phyloP scores from a whole-genome alignment of 1,139 yeast genomes.

The Zygosaccharomyces sapae region DNA sequence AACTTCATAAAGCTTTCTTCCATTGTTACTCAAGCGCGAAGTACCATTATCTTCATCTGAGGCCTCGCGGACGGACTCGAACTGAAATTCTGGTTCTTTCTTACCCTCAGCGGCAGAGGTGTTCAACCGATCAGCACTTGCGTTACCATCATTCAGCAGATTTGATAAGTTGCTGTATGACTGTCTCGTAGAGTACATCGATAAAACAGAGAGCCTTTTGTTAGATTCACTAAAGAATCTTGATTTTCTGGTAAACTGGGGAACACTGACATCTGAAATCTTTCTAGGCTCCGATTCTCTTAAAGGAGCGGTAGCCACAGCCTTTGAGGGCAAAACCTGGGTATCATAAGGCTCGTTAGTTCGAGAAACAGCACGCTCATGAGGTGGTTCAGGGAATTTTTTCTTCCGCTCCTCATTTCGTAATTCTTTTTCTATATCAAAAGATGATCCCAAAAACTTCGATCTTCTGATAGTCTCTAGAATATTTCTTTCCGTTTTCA shows the following conservation, averaged over 20 bases:
- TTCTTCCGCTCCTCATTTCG: slow-evolving; percentile 32
- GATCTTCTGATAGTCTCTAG: slow-evolving; percentile 42
- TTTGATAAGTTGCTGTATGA: slow-evolving; percentile 61
- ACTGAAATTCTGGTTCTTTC: slow-evolving; percentile 30
- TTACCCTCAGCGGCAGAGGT: slow-evolving; percentile 21
- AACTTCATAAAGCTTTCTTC: slow-evolving; percentile 31
- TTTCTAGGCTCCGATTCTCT: slow-evolving; percentile 39
- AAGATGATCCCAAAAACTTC: slow-evolving; percentile 42
- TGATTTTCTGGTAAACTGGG: slow-evolving; percentile 66
- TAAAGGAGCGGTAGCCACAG: slow-evolving; percentile 25
- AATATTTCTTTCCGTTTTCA: slow-evolving; percentile 29
- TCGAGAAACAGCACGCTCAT: slow-evolving; percentile 17
- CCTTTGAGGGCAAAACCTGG: slow-evolving; percentile 26
- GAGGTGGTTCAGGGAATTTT: slow-evolving; percentile 12
- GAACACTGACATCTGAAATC: slow-evolving; percentile 60
- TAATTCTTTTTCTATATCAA: slow-evolving; percentile 45
- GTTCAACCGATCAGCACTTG: slow-evolving; percentile 10
- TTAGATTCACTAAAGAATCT: slow-evolving; percentile 57
- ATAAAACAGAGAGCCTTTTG: slow-evolving; percentile 64
- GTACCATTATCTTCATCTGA: slow-evolving; percentile 39
- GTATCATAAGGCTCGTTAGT: slow-evolving; percentile 19
- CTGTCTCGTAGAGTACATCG: slow-evolving; percentile 63
- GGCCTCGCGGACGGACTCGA: slow-evolving; percentile 33
- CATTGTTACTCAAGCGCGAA: slow-evolving; percentile 27
- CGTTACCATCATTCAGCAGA: slow-evolving; percentile 41